Percentiles rank a stretch among this genome's conserved stretches.
These are phyloP conservation scores for Candida manassasensis DNA, from an alignment of 805 yeast species.

Conservation along the genomic window DNA sequence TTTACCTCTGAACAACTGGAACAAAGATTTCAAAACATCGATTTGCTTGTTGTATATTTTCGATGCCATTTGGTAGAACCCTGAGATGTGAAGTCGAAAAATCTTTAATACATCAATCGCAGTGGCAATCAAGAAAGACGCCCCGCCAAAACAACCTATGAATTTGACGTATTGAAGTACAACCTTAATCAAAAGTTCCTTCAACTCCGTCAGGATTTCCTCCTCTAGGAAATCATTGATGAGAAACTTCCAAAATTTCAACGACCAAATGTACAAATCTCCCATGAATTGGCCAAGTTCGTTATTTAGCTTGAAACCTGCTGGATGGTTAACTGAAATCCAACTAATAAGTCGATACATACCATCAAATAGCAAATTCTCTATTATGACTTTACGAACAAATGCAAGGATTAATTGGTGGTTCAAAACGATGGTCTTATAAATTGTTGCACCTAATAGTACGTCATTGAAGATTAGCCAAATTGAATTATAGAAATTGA, in stretches of 20 bases:
- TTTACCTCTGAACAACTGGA: constrained; percentile 83
- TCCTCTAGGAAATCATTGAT: constrained; percentile 7
- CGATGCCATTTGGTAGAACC: constrained; percentile 76
- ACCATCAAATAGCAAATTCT: constrained; percentile 40
- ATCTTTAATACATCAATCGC: constrained; percentile 60
- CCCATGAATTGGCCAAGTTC: constrained; percentile 85
- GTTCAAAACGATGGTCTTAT: constrained; percentile 39
- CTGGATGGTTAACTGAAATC: constrained; percentile 80
- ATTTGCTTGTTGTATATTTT: constrained; percentile 75
- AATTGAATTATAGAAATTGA: constrained; percentile 75
- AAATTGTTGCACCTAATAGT: constrained; percentile 62
- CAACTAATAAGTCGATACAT: constrained; percentile 52
- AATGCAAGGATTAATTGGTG: constrained; percentile 15
- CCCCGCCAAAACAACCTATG: constrained; percentile 47
- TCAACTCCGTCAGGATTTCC: constrained; percentile 1
- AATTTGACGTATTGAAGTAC: constrained; percentile 10
- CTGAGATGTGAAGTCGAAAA: constrained; percentile 63
- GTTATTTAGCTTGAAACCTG: constrained; percentile 86
- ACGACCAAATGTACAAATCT: constrained; percentile 80
- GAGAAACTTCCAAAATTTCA: constrained; percentile 54
- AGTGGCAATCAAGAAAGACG: constrained; percentile 65
- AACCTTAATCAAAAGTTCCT: not conserved
- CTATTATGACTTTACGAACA: constrained; percentile 27
- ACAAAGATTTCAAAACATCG: constrained; percentile 62
- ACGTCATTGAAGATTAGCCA: constrained; percentile 87